Evolutionary conservation across 2,329 filamentous ascomycete genomes (phyloP).

Genomic region (Pseudocercospora macadamiae): DNA sequence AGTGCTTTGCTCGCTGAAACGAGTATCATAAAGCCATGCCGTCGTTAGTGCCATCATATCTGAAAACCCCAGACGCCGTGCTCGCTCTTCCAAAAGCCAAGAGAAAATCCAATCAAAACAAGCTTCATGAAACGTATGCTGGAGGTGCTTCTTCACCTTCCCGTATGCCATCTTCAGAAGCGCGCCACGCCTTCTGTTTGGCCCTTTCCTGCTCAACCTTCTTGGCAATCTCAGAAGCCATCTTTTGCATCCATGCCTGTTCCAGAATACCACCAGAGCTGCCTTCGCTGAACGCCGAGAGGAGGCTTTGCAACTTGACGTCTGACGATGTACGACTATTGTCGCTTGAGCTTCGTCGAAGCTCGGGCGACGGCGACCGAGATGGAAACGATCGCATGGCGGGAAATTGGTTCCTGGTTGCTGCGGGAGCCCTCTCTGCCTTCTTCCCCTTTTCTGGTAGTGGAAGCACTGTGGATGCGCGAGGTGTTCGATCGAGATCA

Average conservation of each 20-base stretch:
- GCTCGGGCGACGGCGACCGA: constrained; percentile 28
- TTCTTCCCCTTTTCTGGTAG: constrained; percentile 23
- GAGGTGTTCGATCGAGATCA: constrained; percentile 44
- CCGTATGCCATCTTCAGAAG: constrained; percentile 20
- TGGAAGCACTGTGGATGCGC: constrained; percentile 32
- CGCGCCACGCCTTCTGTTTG: constrained; percentile 30
- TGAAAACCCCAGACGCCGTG: neutral
- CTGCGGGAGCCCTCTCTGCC: constrained; percentile 3
- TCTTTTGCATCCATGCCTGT: constrained; percentile 87
- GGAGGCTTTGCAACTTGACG: constrained; percentile 28
- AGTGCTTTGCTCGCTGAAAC: neutral
- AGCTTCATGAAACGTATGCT: constrained; percentile 39
- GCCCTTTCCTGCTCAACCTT: constrained; percentile 86
- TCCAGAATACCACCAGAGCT: constrained; percentile 64
- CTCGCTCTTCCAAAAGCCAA: neutral
- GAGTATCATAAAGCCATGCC: neutral
- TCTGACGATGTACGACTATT: constrained; percentile 19
- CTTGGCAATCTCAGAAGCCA: constrained; percentile 87
- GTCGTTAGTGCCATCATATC: neutral
- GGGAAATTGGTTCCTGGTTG: constrained; percentile 21
- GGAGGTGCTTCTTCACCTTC: constrained; percentile 37
- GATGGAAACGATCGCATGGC: constrained; percentile 25
- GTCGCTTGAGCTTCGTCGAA: constrained; percentile 20
- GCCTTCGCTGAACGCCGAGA: constrained; percentile 28
- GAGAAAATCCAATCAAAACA: neutral